Base-by-base conservation (phyloP, 192 early-diverging fungal genomes). In the Coemansia sp. region DNA sequence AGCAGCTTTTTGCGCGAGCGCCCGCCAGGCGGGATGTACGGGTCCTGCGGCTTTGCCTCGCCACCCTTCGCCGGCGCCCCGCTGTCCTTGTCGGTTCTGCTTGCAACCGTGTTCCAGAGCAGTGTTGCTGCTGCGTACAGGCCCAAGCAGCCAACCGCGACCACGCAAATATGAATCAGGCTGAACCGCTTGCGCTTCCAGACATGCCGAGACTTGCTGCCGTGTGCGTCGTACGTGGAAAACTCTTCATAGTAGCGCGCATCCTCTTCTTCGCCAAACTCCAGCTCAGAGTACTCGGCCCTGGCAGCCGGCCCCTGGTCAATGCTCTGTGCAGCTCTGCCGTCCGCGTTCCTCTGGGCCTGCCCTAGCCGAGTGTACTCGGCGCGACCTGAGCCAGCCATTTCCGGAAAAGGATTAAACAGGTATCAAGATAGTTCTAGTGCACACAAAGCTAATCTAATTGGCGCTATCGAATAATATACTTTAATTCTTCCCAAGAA, bases 181-280 rank as follows among this genome's bases (percentile, higher is more conserved):
- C 62, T 75, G 48, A 75, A 80, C 32, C 78, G 73, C 69, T 71
- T 75, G 66, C 78, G 69, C 52, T 61, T 67, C 73, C 78, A 75
- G 7, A 50, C 36, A 28, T 56, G 65, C 25, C 56, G 65, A 4
- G 65, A 7, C 63, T 80, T 80, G 48, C 42, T 54, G 55, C 61
- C 28, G 34, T 61, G 72, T 17, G 61, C 54, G 64, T 80, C 72
- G 52, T 71, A 80, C 22, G 64, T 65, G 0, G 72, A 33, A 59
- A 80, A 80, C 72, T 80, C 65, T 18, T 74, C 68, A 42, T 80
- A 63, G 60, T 68, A 80, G 45, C 49, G 77, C 48, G 36, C 77
- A 40, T 80, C 77, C 32, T 77, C 75, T 20, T 71, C 75, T 10
- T 74, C 72, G 36, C 69, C 72, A 75, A 80, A 75, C 16, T 20